Evolutionary conservation across 306 rosid species (phyloP), one percentile per base, ranked within the genome.

Genomic region (Crataegus laevigata): DNA sequence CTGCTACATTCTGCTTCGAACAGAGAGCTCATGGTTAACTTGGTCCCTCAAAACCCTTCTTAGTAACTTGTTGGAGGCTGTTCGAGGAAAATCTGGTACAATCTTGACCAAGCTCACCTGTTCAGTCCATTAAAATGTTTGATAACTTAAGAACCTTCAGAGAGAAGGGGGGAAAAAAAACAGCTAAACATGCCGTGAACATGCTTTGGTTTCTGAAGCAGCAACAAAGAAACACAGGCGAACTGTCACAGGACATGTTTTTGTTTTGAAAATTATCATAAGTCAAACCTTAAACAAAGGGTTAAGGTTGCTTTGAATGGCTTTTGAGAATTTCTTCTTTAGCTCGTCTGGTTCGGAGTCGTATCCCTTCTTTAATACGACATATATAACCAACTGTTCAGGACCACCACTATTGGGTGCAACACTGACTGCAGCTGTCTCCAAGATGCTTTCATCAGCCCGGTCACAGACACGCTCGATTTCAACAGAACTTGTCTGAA

Each of bases 11-110:
- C 84, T 80, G 82, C 97, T 91, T 80, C 78, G 80, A 66, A 74
- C 78, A 40, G 87, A 84, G 36, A 88, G 79, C 76, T 89, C 96
- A 7, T 9, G 84, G 88, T 88, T 91, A 79, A 91, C 79, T 82
- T 91, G 93, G 74, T 88, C 93, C 76, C 97, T 93, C 84, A 91
- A 22, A 71, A 89, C 91, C 76, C 98, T 88, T 83, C 98, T 85
- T 12, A 88, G 64, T 69, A 93, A 60, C 91, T 93, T 93, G 83
- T 91, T 91, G 5, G 98, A 89, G 72, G 92, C 87, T 3, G 92
- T 93, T 76, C 92, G 85, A 55, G 98, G 98, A 58, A 93, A 93
- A 76, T 85, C 90, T 0, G 82, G 64, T 6, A 88, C 91, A 78
- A 93, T 80, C 68, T 87, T 89, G 25, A 87, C 91, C 19, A 81